A percentile compares a stretch with the other conserved stretches of the same genome.
Conservation (phyloP, 768 basidiomycete genomes). For the Auricularia auricula-judae region DNA sequence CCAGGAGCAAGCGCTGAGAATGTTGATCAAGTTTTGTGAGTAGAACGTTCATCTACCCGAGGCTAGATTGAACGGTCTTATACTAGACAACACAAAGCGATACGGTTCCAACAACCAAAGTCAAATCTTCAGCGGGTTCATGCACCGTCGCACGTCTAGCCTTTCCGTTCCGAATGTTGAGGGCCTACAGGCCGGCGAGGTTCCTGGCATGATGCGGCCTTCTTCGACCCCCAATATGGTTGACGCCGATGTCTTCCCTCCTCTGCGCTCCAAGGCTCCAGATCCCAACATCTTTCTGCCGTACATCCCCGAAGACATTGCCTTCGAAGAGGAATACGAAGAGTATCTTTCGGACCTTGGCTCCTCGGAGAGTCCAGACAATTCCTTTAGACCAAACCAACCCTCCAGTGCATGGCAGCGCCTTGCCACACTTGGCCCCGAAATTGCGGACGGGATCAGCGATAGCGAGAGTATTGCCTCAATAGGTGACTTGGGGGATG, state of each 20-base stretch:
- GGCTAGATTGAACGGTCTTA: conserved; percentile 7
- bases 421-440: conserved; percentile 66
- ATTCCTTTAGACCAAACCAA: conserved; percentile 22
- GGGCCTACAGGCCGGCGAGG: conserved; percentile 61
- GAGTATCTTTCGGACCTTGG: conserved; percentile 87
- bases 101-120: conserved; percentile 47
- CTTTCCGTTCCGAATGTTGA: conserved; percentile 67
- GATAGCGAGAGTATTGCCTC: conserved; percentile 90
- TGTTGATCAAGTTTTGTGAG: conserved; percentile 90
- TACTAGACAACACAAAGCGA: conserved; percentile 77
- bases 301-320: conserved; percentile 87
- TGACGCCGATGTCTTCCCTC: conserved; percentile 92
- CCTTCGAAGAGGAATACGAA: conserved; percentile 95
- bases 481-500: conserved; percentile 74
- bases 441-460: conserved; percentile 80
- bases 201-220: conserved; percentile 64
- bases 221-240: conserved; percentile 58
- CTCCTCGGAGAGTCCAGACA: conserved; percentile 36
- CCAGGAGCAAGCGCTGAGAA: conserved; percentile 89
- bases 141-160: conserved; percentile 71
- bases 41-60: conserved; percentile 9
- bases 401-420: conserved; percentile 58
- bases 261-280: conserved; percentile 74
- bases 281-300: conserved; percentile 79
- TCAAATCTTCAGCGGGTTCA: conserved; percentile 40